Evolutionary conservation across 2,329 filamentous ascomycete genomes (phyloP).

Genomic region (Xylariaceae sp.): DNA sequence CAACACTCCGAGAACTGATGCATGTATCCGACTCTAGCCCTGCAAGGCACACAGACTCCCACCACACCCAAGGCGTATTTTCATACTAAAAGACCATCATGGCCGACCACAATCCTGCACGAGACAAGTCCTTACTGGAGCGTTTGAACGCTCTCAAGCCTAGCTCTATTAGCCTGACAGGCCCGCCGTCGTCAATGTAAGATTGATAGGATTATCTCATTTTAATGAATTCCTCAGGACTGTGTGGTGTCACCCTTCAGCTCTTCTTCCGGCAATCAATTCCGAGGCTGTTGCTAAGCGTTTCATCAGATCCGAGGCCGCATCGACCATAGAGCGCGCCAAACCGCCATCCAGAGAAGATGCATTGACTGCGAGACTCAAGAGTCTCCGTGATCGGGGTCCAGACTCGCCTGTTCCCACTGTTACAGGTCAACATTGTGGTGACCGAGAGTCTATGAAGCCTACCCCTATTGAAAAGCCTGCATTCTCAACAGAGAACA

Average conservation of each 20-base stretch:
- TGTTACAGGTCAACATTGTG: conserved; percentile 6
- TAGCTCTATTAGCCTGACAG: conserved; percentile 32
- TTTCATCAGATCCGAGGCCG: conserved; percentile 23
- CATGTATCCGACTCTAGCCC: background rate
- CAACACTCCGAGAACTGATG: background rate
- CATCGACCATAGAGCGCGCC: conserved; percentile 39
- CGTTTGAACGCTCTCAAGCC: conserved; percentile 50
- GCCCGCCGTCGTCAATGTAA: conserved; percentile 37
- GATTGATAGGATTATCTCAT: conserved; percentile 14
- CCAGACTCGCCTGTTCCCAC: conserved; percentile 24
- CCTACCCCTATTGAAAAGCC: conserved; percentile 10
- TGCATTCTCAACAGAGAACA: background rate
- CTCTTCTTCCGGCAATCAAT: background rate
- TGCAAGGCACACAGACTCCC: background rate
- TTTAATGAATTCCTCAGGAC: background rate
- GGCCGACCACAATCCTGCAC: conserved; percentile 18
- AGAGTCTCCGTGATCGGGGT: conserved; percentile 42
- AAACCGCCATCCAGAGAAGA: conserved; percentile 45
- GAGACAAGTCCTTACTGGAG: conserved; percentile 46
- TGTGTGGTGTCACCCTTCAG: background rate
- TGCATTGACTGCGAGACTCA: conserved; percentile 47
- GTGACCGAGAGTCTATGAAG: conserved; percentile 13
- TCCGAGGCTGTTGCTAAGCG: conserved; percentile 21
- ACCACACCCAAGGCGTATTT: background rate
- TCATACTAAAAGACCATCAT: conserved; percentile 17